Evolutionary conservation across 805 yeast species (phyloP).

Genomic region (Suhomyces tanzawaensis): DNA sequence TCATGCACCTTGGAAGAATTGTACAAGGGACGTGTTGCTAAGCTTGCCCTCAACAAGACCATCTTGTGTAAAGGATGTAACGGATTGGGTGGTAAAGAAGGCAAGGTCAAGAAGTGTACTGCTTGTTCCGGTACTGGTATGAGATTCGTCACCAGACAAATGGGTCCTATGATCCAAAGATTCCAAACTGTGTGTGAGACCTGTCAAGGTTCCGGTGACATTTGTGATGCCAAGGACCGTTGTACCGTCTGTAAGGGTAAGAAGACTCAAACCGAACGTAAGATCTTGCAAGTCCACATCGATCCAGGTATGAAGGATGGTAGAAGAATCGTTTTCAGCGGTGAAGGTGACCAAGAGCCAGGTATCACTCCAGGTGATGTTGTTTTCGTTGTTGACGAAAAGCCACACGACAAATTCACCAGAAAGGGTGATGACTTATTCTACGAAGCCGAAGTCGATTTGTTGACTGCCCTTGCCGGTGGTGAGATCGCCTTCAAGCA

Average conservation of each 20-base stretch:
- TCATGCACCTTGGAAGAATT: conserved; percentile 87
- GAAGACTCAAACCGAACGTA: conserved; percentile 83
- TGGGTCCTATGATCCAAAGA: conserved; percentile 99
- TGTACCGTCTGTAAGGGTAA: conserved; percentile 88
- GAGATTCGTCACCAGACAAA: conserved; percentile 90
- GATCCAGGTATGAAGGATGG: conserved; percentile 98
- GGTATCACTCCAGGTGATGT: conserved; percentile 96
- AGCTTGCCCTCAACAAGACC: conserved; percentile 91
- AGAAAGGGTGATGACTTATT: conserved; percentile 88
- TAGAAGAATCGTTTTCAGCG: conserved; percentile 83
- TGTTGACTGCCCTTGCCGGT: conserved; percentile 94
- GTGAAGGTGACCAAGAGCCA: conserved; percentile 98
- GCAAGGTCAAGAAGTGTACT: conserved; percentile 81
- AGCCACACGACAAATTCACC: conserved; percentile 75
- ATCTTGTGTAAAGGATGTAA: conserved; percentile 84
- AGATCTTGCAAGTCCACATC: conserved; percentile 89
- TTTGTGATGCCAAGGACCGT: conserved; percentile 79
- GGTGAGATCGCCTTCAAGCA: conserved; percentile 88
- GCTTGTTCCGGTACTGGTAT: conserved; percentile 90
- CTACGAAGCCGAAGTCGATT: conserved; percentile 83
- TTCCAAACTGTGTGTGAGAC: conserved; percentile 91
- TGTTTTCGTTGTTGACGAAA: conserved; percentile 85
- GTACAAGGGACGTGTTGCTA: conserved; percentile 90
- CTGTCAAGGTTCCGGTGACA: conserved; percentile 92
- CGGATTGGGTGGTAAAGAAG: conserved; percentile 95